Base-by-base conservation (phyloP, 2,329 filamentous ascomycete species). In the Hymenoscyphus scutula region DNA sequence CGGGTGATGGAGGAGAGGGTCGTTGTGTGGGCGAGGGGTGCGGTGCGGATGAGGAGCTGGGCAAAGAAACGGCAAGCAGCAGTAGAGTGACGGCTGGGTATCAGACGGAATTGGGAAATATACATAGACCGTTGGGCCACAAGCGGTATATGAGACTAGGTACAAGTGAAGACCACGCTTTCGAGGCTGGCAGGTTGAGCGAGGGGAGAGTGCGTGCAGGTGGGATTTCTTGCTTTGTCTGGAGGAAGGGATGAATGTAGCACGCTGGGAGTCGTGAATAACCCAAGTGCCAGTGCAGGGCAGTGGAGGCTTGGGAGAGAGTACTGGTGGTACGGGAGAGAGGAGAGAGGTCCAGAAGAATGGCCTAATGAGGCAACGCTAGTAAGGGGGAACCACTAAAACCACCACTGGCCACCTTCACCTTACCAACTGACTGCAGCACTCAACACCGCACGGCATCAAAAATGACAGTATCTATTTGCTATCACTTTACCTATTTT, bases 361-460 rank as follows among this genome's bases (percentile, higher is more conserved):
- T 59, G 48, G 59, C 55, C 59, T 58, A 61, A 62, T 59, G 48
- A 51, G 56, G 57, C 29, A 41, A 56, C 61, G 61, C 61, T 63
- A 63, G 58, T 53, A 62, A 41, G 61, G 61, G 30, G 19, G 32
- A 32, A 25, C 19, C 45, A 32, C 32, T 37, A 34, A 7, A 27
- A 23, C 54, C 37, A 34, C 38, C 34, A 32, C 29, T 5, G 29
- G 38, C 55, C 25, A 25, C 54, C 34, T 37, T 32, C 45, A 41
- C 45, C n/a, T n/a, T 17, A 45, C 13, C 8, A 27, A 41, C 41
- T n/a, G 23, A 23, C 45, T n/a, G 23, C 34, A 37, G 56, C 37
- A n/a, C n/a, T n/a, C n/a, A 29, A 25, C 11, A 48, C 27, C 17
- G 38, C 25, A 30, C 25, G 38, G 25, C 19, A 38, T 8, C n/a